phyloP scores from a whole-genome alignment of 2,329 filamentous ascomycete species.

The Cryphonectria japonica region DNA sequence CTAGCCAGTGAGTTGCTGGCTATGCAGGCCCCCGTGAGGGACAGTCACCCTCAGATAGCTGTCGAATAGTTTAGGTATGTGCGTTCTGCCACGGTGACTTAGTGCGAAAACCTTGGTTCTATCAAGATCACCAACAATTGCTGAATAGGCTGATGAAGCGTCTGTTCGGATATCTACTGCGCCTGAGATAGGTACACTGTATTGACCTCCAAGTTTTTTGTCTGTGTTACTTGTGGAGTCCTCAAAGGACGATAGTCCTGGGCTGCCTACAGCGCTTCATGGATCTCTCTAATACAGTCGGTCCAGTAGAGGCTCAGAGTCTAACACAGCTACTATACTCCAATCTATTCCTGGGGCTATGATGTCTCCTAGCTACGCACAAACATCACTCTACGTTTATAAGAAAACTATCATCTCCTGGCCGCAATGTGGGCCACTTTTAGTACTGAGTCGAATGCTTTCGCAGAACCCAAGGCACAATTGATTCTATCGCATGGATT shows the following conservation, averaged over 20 bases:
- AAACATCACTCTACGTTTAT: not conserved
- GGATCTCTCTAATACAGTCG: not conserved
- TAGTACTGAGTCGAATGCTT: not conserved
- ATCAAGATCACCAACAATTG: not conserved
- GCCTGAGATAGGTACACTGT: not conserved
- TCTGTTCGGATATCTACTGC: not conserved
- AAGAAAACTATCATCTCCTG: not conserved
- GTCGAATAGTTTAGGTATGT: not conserved
- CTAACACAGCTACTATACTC: not conserved
- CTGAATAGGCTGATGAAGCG: not conserved
- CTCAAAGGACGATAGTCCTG: not conserved
- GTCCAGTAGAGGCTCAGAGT: not conserved
- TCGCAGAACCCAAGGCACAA: not conserved
- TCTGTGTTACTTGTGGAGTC: not conserved
- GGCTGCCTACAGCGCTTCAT: not conserved
- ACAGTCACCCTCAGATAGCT: not conserved
- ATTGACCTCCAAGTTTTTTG: not conserved
- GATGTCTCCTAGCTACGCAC: too few relatives aligned
- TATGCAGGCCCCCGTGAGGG: not conserved
- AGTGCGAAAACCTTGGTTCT: too few relatives aligned
- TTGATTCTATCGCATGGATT: not conserved
- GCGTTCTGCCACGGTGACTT: not conserved
- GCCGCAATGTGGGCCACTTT: too few relatives aligned
- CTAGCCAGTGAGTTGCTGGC: not conserved
- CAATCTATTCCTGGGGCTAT: not conserved